These are phyloP conservation scores for Sisymbrium altissimum DNA, from an alignment of 345 rosid genomes.

Conservation along the genomic window DNA sequence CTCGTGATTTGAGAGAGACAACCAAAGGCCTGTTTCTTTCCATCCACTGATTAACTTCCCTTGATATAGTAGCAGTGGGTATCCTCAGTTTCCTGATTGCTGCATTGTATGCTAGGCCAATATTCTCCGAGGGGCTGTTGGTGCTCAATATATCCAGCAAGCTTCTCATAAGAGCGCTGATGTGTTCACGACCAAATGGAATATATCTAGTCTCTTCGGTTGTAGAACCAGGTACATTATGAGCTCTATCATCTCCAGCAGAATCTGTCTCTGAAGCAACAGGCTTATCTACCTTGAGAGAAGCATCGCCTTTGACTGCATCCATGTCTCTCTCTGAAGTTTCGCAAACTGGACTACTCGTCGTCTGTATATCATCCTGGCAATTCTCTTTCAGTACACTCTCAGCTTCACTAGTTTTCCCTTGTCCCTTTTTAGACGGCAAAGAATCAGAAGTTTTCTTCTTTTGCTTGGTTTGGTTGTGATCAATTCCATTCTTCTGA, in stretches of 20 bases:
- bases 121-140: conserved; percentile 45
- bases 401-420: conserved; percentile 42
- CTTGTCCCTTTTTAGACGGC: conserved; percentile 40
- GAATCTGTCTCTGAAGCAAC: conserved; percentile 35
- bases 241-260: conserved; percentile 33
- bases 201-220: conserved; percentile 38
- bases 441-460: conserved; percentile 49
- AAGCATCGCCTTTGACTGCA: conserved; percentile 31
- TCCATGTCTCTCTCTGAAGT: conserved; percentile 34
- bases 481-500: conserved; percentile 70
- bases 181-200: conserved; percentile 36
- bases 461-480: conserved; percentile 40
- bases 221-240: conserved; percentile 23
- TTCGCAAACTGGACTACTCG: conserved; percentile 28
- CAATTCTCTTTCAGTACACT: conserved; percentile 44
- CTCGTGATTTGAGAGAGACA: conserved; percentile 32
- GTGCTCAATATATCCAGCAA: conserved; percentile 45
- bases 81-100: conserved; percentile 44
- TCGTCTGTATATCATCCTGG: conserved; percentile 41
- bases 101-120: conserved; percentile 45
- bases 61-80: conserved; percentile 35
- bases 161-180: conserved; percentile 34
- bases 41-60: conserved; percentile 50
- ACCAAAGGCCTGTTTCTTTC: conserved; percentile 61
- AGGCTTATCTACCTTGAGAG: conserved; percentile 33